These are phyloP conservation scores for Juncus effusus DNA, from an alignment of 176 grass and related monocot species.

Conservation along the genomic window DNA sequence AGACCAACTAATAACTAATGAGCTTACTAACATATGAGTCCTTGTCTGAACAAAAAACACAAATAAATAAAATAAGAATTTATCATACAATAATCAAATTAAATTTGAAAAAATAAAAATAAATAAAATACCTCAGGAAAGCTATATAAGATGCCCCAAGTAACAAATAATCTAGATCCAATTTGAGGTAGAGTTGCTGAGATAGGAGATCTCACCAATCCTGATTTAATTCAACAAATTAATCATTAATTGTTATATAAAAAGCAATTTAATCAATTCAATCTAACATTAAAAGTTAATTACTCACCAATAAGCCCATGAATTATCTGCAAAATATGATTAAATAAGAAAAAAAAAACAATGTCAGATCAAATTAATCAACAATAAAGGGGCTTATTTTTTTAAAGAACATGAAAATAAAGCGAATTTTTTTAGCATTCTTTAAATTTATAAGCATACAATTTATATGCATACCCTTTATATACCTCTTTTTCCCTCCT, in stretches of 20 bases:
- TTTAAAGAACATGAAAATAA: no score
- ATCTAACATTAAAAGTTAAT: background rate
- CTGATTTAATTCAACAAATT: slow-evolving; percentile 7
- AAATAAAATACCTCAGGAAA: slow-evolving; percentile 47
- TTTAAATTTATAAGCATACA: no score
- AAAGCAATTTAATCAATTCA: background rate
- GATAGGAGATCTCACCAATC: slow-evolving; percentile 48
- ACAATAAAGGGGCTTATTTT: no score
- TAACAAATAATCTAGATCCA: slow-evolving; percentile 40
- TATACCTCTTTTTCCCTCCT: no score
- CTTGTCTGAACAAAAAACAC: slow-evolving; percentile 37
- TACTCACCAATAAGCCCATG: slow-evolving; percentile 44
- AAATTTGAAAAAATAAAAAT: background rate
- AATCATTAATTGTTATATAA: slow-evolving; percentile 7
- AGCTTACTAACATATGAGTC: slow-evolving; percentile 61
- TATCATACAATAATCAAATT: background rate
- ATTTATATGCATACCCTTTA: no score
- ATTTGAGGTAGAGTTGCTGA: slow-evolving; percentile 33
- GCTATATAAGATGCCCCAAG: slow-evolving; percentile 48
- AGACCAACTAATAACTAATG: slow-evolving; percentile 91
- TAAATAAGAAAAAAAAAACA: slow-evolving; percentile 4
- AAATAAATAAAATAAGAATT: background rate
- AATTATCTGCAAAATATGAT: slow-evolving; percentile 34
- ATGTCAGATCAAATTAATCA: slow-evolving; percentile 11
- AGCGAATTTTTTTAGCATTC: no score